Evolutionary conservation across 2,329 filamentous ascomycete species (phyloP).

Genomic region (Fusarium siculi): DNA sequence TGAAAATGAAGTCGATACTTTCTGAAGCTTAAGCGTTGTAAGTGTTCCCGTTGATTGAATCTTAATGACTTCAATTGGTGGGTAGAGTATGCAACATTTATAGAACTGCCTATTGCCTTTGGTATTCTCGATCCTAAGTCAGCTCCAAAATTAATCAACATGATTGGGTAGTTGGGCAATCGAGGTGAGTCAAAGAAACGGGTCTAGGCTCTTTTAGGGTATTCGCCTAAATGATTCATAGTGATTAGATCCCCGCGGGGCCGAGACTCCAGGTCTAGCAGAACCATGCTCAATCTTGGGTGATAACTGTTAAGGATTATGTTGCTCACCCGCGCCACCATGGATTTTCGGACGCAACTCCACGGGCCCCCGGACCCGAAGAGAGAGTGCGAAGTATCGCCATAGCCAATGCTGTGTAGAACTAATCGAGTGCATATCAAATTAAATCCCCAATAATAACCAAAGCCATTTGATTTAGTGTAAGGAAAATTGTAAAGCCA

Average conservation of each 20-base stretch:
- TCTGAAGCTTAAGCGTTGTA: fast-evolving
- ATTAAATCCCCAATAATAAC: no score
- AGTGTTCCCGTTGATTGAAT: fast-evolving
- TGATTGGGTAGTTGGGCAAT: slow-evolving; percentile 15
- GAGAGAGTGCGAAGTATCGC: no score
- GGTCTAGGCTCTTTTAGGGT: background rate
- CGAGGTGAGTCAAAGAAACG: background rate
- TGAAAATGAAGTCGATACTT: fast-evolving
- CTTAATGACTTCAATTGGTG: background rate
- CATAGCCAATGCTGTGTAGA: no score
- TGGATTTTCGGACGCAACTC: background rate
- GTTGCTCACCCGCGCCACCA: background rate
- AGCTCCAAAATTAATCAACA: fast-evolving
- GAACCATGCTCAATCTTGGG: fast-evolving
- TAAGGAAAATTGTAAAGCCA: background rate
- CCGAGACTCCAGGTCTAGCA: background rate
- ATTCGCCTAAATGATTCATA: slow-evolving; percentile 15
- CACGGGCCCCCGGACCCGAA: slow-evolving; percentile 16
- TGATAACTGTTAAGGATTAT: fast-evolving
- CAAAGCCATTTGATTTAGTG: no score
- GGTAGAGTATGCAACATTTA: background rate
- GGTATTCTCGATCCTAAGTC: fast-evolving
- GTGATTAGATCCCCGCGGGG: background rate
- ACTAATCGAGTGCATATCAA: no score
- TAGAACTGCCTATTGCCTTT: background rate